Evolutionary conservation across 2,329 filamentous ascomycete species (phyloP).

Genomic region (Alternaria infectoria): DNA sequence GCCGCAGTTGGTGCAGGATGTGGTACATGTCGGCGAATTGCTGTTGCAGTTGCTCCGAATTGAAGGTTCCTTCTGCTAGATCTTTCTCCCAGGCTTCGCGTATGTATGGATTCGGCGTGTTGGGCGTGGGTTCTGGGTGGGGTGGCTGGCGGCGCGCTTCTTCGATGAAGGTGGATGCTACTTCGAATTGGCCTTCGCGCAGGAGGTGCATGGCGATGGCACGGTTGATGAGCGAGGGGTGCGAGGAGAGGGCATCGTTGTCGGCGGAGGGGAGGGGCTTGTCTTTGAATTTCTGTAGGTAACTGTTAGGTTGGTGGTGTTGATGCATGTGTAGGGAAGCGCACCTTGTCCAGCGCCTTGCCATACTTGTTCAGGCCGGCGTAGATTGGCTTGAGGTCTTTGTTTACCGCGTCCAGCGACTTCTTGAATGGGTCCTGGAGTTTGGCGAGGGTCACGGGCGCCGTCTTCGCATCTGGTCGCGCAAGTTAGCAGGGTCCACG

Average conservation of each 20-base stretch:
- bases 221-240: slow-evolving; percentile 81
- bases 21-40: slow-evolving; percentile 90
- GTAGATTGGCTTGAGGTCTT: slow-evolving; percentile 82
- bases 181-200: slow-evolving; percentile 89
- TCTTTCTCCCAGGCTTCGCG: slow-evolving; percentile 50
- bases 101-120: slow-evolving; percentile 43
- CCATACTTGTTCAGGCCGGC: slow-evolving; percentile 82
- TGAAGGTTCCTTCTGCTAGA: slow-evolving; percentile 62
- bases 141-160: slow-evolving; percentile 65
- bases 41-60: slow-evolving; percentile 72
- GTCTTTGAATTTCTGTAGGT: slow-evolving; percentile 63
- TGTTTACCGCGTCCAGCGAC: slow-evolving; percentile 79
- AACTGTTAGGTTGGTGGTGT: slow-evolving; percentile 12
- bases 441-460: slow-evolving; percentile 77
- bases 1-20: slow-evolving; percentile 79
- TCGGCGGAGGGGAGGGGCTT: slow-evolving; percentile 75
- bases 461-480: slow-evolving; percentile 68
- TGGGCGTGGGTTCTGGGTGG: slow-evolving; percentile 45
- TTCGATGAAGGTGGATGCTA: slow-evolving; percentile 81
- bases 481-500: slow-evolving; percentile 18
- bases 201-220: slow-evolving; percentile 97
- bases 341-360: slow-evolving; percentile 82
- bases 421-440: slow-evolving; percentile 85
- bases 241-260: slow-evolving; percentile 78
- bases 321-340: slow-evolving; percentile 9